Evolutionary conservation across 345 rosid species (phyloP).

Genomic region (Linum tenue): DNA sequence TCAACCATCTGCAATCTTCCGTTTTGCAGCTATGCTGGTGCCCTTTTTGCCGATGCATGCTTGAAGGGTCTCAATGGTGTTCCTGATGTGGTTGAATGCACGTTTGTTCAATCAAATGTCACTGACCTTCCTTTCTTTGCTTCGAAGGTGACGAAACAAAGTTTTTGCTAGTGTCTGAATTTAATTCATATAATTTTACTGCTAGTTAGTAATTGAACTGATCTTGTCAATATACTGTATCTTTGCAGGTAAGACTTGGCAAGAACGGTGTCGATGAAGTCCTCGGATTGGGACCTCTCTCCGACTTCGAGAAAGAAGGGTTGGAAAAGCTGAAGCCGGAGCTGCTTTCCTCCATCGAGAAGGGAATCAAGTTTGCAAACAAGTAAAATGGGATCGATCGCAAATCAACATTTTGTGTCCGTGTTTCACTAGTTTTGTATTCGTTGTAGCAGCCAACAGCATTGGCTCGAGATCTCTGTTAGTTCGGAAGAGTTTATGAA

Average conservation of each 20-base stretch:
- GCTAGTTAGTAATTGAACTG: conserved; percentile 8
- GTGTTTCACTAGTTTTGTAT: background rate
- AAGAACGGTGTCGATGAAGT: conserved; percentile 79
- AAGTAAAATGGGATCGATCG: conserved; percentile 5
- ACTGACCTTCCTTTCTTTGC: conserved; percentile 83
- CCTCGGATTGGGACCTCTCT: conserved; percentile 60
- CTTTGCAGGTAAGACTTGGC: conserved; percentile 63
- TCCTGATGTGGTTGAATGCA: conserved; percentile 66
- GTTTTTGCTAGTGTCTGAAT: background rate
- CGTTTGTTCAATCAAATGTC: conserved; percentile 65
- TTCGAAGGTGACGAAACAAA: conserved; percentile 37
- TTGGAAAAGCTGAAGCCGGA: conserved; percentile 63
- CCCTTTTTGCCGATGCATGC: conserved; percentile 81
- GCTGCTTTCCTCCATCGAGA: conserved; percentile 58
- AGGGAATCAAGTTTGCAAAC: conserved; percentile 66
- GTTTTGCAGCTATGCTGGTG: conserved; percentile 68
- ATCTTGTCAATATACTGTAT: background rate
- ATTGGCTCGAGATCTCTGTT: background rate
- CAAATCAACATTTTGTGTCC: background rate
- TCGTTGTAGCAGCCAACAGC: background rate
- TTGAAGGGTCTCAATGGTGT: conserved; percentile 77
- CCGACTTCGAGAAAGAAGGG: conserved; percentile 63
- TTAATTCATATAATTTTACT: no score
- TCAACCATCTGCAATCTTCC: no score
- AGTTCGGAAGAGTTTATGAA: background rate